Evolutionary conservation across 805 yeast genomes (phyloP).

Genomic region (Cephaloascus albidus): DNA sequence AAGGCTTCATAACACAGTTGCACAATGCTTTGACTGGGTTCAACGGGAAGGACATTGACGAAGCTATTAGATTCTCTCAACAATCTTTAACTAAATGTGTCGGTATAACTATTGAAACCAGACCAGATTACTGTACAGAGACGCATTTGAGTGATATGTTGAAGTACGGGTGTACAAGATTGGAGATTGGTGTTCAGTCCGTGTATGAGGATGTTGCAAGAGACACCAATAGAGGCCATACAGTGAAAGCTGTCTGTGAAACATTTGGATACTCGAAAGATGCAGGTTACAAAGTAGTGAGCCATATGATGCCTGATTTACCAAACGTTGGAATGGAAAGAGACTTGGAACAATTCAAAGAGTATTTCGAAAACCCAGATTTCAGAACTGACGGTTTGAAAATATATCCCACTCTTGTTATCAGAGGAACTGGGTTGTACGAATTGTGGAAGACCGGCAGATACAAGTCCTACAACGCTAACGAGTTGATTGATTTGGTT

Average conservation of each 20-base stretch:
- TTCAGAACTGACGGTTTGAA: slow-evolving; percentile 96
- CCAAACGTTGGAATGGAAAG: slow-evolving; percentile 99
- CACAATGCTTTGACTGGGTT: slow-evolving; percentile 95
- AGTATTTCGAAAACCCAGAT: slow-evolving; percentile 93
- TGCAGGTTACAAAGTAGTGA: slow-evolving; percentile 95
- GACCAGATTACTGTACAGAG: slow-evolving; percentile 97
- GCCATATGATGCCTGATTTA: slow-evolving; percentile 99
- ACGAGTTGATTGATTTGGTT: slow-evolving; percentile 86
- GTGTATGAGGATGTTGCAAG: slow-evolving; percentile 98
- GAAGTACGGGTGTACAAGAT: slow-evolving; percentile 90
- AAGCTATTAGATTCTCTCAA: slow-evolving; percentile 84
- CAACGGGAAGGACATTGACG: slow-evolving; percentile 79
- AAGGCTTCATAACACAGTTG: slow-evolving; percentile 75
- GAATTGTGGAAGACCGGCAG: slow-evolving; percentile 96
- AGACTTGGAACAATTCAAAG: slow-evolving; percentile 90
- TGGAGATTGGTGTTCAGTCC: slow-evolving; percentile 95
- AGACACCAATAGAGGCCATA: slow-evolving; percentile 96
- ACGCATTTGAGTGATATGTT: slow-evolving; percentile 94
- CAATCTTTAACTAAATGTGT: slow-evolving; percentile 95
- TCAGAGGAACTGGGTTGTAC: slow-evolving; percentile 94
- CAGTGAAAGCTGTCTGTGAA: slow-evolving; percentile 92
- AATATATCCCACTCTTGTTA: slow-evolving; percentile 91
- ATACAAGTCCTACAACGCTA: slow-evolving; percentile 90
- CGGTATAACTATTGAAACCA: slow-evolving; percentile 95
- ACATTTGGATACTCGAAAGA: slow-evolving; percentile 96